Evolutionary conservation across 768 basidiomycete species (phyloP).

Genomic region (Pulveroboletus sp.): DNA sequence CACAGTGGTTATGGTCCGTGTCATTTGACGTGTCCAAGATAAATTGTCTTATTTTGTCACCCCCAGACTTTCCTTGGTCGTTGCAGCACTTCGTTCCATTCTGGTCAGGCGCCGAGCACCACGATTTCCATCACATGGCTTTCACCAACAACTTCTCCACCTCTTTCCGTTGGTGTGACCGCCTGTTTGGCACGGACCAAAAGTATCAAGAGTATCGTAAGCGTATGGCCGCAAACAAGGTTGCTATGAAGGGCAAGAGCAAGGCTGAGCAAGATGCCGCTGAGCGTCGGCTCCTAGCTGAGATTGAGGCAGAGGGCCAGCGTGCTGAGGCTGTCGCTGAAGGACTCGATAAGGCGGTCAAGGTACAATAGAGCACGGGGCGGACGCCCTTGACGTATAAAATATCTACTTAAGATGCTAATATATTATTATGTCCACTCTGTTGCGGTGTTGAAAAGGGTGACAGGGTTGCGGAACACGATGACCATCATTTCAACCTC

Average conservation of each 20-base stretch:
- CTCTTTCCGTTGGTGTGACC: slow-evolving; percentile 92
- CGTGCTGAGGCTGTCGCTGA: slow-evolving; percentile 59
- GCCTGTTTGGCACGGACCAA: slow-evolving; percentile 82
- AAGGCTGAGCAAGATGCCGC: slow-evolving; percentile 49
- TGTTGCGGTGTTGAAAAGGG: too few relatives aligned
- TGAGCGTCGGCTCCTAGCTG: slow-evolving; percentile 59
- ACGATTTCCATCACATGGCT: slow-evolving; percentile 98
- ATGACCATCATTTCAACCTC: too few relatives aligned
- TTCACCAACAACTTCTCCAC: slow-evolving; percentile 93
- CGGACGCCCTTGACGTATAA: neutral
- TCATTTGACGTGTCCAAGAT: neutral
- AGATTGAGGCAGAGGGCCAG: slow-evolving; percentile 71
- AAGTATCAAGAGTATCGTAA: slow-evolving; percentile 82
- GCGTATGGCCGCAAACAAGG: slow-evolving; percentile 59
- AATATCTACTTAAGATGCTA: neutral
- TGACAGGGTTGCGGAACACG: too few relatives aligned
- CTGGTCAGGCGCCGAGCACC: slow-evolving; percentile 97
- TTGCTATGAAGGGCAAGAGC: slow-evolving; percentile 46
- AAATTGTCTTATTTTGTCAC: neutral
- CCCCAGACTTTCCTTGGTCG: slow-evolving; percentile 93
- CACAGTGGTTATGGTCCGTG: slow-evolving; percentile 89
- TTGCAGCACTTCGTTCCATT: slow-evolving; percentile 88
- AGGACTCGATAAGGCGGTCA: slow-evolving; percentile 27
- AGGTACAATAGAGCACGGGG: slow-evolving; percentile 20
- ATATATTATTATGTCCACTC: neutral